A percentile compares a stretch with the other conserved stretches of the same genome.
These are phyloP conservation scores for Aspergillus piperis DNA, from an alignment of 2,329 filamentous ascomycete species.

Conservation along the genomic window DNA sequence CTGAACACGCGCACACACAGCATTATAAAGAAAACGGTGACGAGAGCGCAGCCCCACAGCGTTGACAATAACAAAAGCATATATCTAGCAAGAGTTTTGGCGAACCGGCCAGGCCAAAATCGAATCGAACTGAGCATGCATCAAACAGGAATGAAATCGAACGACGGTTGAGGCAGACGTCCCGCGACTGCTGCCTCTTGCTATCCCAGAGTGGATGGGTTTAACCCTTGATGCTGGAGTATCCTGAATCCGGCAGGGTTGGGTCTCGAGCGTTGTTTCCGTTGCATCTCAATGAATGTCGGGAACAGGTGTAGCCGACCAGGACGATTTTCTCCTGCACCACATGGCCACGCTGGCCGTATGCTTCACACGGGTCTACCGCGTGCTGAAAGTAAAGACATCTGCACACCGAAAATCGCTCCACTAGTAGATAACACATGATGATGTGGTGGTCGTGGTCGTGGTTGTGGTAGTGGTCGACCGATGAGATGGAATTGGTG, in stretches of 20 bases:
- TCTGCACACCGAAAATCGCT: slow-evolving; percentile 81
- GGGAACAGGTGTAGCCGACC: slow-evolving; percentile 76
- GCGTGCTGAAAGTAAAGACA: slow-evolving; percentile 88
- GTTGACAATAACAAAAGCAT: slow-evolving; percentile 1
- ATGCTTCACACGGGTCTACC: slow-evolving; percentile 76
- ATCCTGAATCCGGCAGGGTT: slow-evolving; percentile 28
- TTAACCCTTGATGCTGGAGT: slow-evolving; percentile 26
- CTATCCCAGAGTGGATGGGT: not conserved
- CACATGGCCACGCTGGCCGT: slow-evolving; percentile 70
- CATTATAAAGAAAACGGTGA: not conserved
- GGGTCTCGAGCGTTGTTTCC: slow-evolving; percentile 6
- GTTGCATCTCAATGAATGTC: slow-evolving; percentile 46
- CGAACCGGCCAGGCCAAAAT: slow-evolving; percentile 6
- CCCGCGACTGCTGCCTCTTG: not conserved
- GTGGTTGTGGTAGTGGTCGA: not conserved
- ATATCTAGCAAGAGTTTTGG: slow-evolving; percentile 7
- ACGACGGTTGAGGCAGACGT: not conserved
- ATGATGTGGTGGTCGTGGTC: slow-evolving; percentile 25
- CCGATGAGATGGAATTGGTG: not conserved
- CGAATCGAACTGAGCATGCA: not conserved
- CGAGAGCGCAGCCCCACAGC: slow-evolving; percentile 6
- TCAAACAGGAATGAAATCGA: not conserved
- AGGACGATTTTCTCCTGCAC: slow-evolving; percentile 75
- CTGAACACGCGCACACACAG: not conserved
- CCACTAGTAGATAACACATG: slow-evolving; percentile 88